These are phyloP conservation scores for Lachnellula willkommii DNA, from an alignment of 2,329 filamentous ascomycete species.

Conservation along the genomic window DNA sequence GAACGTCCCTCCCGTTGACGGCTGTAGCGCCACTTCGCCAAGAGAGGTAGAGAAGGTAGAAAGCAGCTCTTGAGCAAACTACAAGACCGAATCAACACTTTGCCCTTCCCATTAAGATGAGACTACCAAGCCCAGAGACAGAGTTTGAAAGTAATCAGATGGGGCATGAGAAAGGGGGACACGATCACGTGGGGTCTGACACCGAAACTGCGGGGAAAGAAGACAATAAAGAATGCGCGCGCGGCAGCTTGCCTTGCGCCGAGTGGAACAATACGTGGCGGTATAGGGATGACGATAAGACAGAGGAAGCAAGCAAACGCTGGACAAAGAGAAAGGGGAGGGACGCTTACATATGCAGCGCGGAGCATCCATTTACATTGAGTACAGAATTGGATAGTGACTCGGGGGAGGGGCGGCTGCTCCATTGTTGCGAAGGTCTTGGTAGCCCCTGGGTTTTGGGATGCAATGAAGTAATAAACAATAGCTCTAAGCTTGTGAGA, in stretches of 20 bases:
- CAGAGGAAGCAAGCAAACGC: neutral
- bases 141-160: neutral
- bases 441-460: neutral
- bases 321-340: neutral
- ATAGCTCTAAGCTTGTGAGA: neutral
- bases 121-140: neutral
- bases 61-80: conserved; percentile 93
- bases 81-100: conserved; percentile 1
- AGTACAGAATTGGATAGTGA: conserved; percentile 88
- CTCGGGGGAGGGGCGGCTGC: conserved; percentile 53
- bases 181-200: conserved; percentile 3
- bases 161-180: neutral
- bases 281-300: neutral
- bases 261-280: neutral
- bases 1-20: conserved; percentile 79
- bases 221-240: neutral
- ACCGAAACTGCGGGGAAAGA: conserved; percentile 5
- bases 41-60: conserved; percentile 82
- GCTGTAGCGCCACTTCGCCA: conserved; percentile 83
- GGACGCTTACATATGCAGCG: conserved; percentile 76
- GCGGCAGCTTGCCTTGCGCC: neutral
- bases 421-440: neutral
- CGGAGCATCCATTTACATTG: conserved; percentile 87
- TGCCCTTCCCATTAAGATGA: neutral
- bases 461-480: conserved; percentile 13